Evolutionary conservation across 495 filamentous ascomycete genomes (phyloP).

Genomic region (Annulohypoxylon stygium): DNA sequence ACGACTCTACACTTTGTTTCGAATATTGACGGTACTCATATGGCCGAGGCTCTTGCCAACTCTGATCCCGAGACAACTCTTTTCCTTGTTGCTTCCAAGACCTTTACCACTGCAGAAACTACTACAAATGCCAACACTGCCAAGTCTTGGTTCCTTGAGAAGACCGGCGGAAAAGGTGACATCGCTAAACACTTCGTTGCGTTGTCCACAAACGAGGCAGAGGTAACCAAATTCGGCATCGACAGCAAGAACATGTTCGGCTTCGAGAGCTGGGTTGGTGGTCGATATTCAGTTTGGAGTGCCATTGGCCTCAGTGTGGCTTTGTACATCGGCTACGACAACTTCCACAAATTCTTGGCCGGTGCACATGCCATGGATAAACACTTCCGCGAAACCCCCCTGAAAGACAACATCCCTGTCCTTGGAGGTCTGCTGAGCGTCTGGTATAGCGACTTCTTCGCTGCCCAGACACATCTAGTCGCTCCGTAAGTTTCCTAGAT

Average conservation of each 20-base stretch:
- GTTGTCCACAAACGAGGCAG: slow-evolving; percentile 92
- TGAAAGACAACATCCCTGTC: slow-evolving; percentile 94
- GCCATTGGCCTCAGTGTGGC: slow-evolving; percentile 96
- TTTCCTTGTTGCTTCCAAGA: slow-evolving; percentile 98
- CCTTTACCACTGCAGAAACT: slow-evolving; percentile 98
- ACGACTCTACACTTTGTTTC: slow-evolving; percentile 97
- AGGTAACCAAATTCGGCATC: slow-evolving; percentile 98
- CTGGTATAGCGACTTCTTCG: slow-evolving; percentile 99
- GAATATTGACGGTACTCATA: slow-evolving; percentile 98
- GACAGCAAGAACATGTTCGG: slow-evolving; percentile 99
- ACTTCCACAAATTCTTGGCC: slow-evolving; percentile 95
- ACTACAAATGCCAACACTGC: slow-evolving; percentile 96
- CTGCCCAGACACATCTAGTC: slow-evolving; percentile 96
- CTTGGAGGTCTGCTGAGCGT: slow-evolving; percentile 94
- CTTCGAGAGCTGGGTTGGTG: slow-evolving; percentile 98
- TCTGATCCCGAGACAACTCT: slow-evolving; percentile 97
- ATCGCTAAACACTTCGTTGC: slow-evolving; percentile 99
- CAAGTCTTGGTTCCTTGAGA: slow-evolving; percentile 92
- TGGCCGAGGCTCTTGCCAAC: slow-evolving; percentile 89
- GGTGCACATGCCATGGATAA: slow-evolving; percentile 98
- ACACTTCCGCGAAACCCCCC: slow-evolving; percentile 91
- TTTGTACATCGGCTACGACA: slow-evolving; percentile 95
- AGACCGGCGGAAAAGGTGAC: slow-evolving; percentile 80
- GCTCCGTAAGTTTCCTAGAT: slow-evolving; percentile 72
- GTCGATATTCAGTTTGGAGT: slow-evolving; percentile 98